Base-by-base conservation (phyloP, 495 filamentous ascomycete species). In the Podospora bellae-mahoneyi region DNA sequence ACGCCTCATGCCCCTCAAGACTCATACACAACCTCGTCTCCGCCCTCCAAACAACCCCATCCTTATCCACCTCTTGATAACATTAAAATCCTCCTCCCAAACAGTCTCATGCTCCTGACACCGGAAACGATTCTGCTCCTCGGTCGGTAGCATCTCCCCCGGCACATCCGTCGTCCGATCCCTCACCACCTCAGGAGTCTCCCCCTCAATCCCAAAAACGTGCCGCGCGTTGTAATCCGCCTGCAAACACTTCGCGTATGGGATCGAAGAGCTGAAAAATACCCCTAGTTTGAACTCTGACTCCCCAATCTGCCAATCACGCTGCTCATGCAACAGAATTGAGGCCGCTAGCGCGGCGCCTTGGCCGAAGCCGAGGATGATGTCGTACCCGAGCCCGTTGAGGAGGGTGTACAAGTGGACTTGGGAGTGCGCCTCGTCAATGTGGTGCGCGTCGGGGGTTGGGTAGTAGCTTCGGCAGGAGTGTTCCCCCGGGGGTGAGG, bases 321-420 rank as follows among this genome's bases (percentile, higher is more conserved):
- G 54, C 18, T 57, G 54, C 16, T 57, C 18, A 13, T 57, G 54
- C 54, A 57, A 13, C 4, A 57, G 54, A 13, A 57, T n/a, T 4
- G 54, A 57, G 54, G 54, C 54, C 5, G 54, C 54, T 5, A 57
- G 54, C 54, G 54, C 54, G 18, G 54, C 54, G 54, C 54, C 54
- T 13, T 57, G 54, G 54, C 54, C 54, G 54, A 57, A 57, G 18
- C 54, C 54, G 54, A 57, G 54, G 20, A 57, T 57, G 5, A 57
- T 13, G 54, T 57, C 54, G 54, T n/a, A 57, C 5, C 20, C 16
- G 16, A 57, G 20, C 0, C 16, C 16, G 54, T 57, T 57, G 54
- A 5, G 4, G 18, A 18, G 20, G 54, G 20, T 57, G 54, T 57
- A 57, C 20, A 18, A 5, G 54, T n/a, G 16, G 18, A 18, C 54